Base-by-base conservation (phyloP, 129 eudicot genomes). In the Saussurea involucrata region DNA sequence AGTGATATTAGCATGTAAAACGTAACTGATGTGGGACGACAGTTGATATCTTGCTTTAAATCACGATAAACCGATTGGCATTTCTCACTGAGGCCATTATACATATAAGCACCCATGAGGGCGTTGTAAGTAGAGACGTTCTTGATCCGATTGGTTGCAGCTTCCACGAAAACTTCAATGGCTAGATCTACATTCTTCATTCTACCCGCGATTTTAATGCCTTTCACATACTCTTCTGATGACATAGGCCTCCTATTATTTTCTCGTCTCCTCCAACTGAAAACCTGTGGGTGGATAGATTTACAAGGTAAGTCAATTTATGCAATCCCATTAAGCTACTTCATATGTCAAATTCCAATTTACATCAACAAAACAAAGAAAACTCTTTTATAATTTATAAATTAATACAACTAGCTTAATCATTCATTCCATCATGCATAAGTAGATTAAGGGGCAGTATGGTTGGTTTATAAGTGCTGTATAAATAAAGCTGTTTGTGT, bases 1-100 rank as follows among this genome's bases (percentile, higher is more conserved):
- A 87, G 73, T 13, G 92, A 88, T 44, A 95, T 85, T 66, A 95
- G 89, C 70, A 92, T 89, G 83, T 92, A 92, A 76, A 88, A 95
- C 21, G 97, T 89, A 25, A 78, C 89, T 49, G 88, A 74, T 44
- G 96, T 87, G 10, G 92, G 99, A 18, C 46, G 8, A 76, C 97
- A 91, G 22, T 8, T 64, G 53, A 67, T 32, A 5, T 95, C 96
- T 83, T 11, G 79, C 86, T 83, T 92, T 64, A 95, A 73, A 32
- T 92, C 87, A 75, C 28, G 82, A 80, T 87, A 92, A 68, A 92
- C 21, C 7, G 78, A 86, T 20, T 83, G 95, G 55, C 96, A 95
- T 64, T 84, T 83, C 65, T 82, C 82, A 17, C 79, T 33, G 20
- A 84, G 68, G 10, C 87, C 91, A 36, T 86, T 86, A 66, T 36